Base-by-base conservation (phyloP, 202 grass and related monocot species). In the Zizania palustris region DNA sequence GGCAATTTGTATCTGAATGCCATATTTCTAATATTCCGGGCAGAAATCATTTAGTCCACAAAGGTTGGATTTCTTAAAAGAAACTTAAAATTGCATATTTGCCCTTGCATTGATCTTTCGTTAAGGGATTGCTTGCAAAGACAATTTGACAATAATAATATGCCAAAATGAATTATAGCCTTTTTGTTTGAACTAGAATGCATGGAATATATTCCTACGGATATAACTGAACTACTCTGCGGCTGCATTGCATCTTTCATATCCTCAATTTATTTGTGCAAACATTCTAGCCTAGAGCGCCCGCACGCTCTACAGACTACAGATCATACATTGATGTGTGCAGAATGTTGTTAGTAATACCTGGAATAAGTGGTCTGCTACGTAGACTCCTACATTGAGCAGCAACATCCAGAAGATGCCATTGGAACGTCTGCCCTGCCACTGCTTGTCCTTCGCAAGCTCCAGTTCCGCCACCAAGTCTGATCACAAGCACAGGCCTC, bases 381-480 rank as follows among this genome's bases (percentile, higher is more conserved):
- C 78, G 53, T 95, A 99, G 82, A 90, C n/a, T 15, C 89, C 89
- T 21, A 99, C 84, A 85, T 95, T 99, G 81, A 99, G 87, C 48
- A 95, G 87, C 70, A 99, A 75, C 85, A 99, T 92, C 96, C 96
- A 95, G 80, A 95, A 98, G 71, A 98, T 82, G 38, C 91, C 96
- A 84, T 86, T 95, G 5, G 75, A 63, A 42, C 87, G 78, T 19
- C 67, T 84, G 18, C 80, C 68, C 63, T 61, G 86, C 62, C 61
- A 81, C 37, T 77, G 75, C 78, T 79, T 93, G 41, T 83, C 87
- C 76, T 83, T 93, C 46, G 91, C 89, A 33, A 99, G 84, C 87
- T 99, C 96, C 80, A 95, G 80, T 37, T 99, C 87, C 42, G 69
- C 74, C 21, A 81, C 87, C 53, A 93, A 87, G 85, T 83, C 87